Evolutionary conservation across 371 early-diverging fungal genomes (phyloP), one percentile per base, ranked within the genome.

Genomic region (Lichtheimia ornata): DNA sequence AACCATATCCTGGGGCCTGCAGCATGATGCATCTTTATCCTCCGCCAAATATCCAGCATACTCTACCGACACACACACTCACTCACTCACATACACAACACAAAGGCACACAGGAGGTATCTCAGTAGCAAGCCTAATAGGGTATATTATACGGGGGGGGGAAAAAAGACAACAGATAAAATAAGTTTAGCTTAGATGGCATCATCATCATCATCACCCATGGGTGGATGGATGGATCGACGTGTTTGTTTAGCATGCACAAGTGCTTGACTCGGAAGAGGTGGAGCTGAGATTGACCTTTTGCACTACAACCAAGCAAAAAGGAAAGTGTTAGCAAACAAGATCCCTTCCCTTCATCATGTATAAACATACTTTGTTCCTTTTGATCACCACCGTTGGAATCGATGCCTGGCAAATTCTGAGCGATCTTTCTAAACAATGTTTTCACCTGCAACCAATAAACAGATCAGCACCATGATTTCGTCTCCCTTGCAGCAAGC

Each of bases 341-440:
- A 69, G 53, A 70, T 73, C 11, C 56, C 44, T 51, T 71, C 75
- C 50, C 73, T 67, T 20, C 71, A 44, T 49, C 54, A 15, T 58
- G 53, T 5, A 14, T 70, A 52, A 17, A 79, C 80, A 70, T 70
- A 76, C 79, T 69, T 53, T 71, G 70, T 44, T 76, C 74, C 64
- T 63, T 62, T 47, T 71, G 61, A 6, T 51, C 66, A 42, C 83
- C 79, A 30, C 76, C 76, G 41, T 81, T 74, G 4, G 76, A 71
- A 66, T 96, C 95, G 82, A 91, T 88, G 17, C 96, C 95, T 9
- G 98, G 97, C 49, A 98, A 81, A 6, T 94, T 92, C 71, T 94
- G 94, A 3, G 97, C 97, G 74, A 98, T 95, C 76, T 94, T 95
- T 59, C 93, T 88, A 75, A 98, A 98, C 35, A 98, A 84, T 2